A percentile compares a stretch with the other conserved stretches of the same genome.
Conservation (phyloP, 345 rosid genomes). For the Populus alba region DNA sequence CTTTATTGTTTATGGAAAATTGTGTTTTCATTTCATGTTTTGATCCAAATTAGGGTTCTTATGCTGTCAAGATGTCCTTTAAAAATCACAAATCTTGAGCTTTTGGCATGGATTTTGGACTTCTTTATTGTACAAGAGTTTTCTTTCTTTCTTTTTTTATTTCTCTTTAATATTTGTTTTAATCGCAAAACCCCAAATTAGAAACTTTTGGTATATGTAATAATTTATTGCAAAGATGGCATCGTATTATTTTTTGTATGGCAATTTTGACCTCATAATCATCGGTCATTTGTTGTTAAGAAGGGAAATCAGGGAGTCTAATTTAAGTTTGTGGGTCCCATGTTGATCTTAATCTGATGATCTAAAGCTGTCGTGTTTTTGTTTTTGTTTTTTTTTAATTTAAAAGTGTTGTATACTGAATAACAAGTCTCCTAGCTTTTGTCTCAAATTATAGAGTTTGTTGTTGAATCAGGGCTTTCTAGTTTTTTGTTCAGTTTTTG, state of each 20-base stretch:
- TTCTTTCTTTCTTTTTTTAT: neutral
- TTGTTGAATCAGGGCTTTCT: neutral
- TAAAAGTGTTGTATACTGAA: neutral
- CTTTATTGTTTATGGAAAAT: neutral
- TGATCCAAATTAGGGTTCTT: slow-evolving; percentile 7
- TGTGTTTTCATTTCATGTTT: neutral
- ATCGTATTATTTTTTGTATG: neutral
- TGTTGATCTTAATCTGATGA: neutral
- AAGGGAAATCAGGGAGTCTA: neutral
- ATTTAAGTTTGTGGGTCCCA: neutral
- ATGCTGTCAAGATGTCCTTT: neutral
- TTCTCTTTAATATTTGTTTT: neutral
- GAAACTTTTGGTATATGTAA: neutral
- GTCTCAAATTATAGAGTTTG: neutral
- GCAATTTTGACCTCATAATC: neutral
- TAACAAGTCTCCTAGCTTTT: neutral
- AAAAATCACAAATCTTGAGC: neutral
- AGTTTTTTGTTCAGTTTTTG: neutral
- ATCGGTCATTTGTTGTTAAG: neutral
- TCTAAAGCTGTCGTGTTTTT: neutral
- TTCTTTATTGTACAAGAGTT: neutral
- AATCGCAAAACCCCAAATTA: neutral
- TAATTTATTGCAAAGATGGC: neutral
- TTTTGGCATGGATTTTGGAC: neutral
- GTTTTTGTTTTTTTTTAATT: neutral